Base-by-base conservation (phyloP, 148 eudicot species). In the Silene conica region DNA sequence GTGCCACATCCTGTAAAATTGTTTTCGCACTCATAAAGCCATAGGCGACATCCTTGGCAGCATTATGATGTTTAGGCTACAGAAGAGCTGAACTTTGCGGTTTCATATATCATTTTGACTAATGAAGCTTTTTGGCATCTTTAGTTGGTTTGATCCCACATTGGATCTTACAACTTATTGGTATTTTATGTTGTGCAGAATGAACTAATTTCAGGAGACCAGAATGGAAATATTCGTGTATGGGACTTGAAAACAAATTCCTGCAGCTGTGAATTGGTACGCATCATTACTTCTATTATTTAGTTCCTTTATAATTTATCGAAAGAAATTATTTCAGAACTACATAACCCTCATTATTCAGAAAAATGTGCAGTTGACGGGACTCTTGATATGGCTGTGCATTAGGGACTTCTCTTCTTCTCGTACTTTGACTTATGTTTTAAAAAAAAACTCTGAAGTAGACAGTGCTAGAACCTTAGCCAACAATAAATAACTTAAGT, bases 161-260 rank as follows among this genome's bases (percentile, higher is more conserved):
- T 48, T 52, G 58, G n/a, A 63, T 81, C 20, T 72, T 58, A 48
- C 15, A 48, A 48, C 48, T 56, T 63, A 54, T 54, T 6, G 3
- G 1, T 60, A 62, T 56, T 12, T 70, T 23, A 46, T 54, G 28
- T 70, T 78, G 68, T 83, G 82, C 89, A 92, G 97, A 92, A 85
- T 14, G 97, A 92, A 81, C 82, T 92, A 69, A 92, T 92, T 82
- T 92, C 98, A 58, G 98, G 98, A 73, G 98, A 94, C 87, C 98
- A 94, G 82, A 91, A 94, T 82, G 98, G 98, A 69, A 94, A 94
- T 75, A 94, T 94, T 71, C 92, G 98, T 63, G 98, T 94, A 41
- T 94, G 98, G 98, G 98, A 94, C 82, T 83, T 94, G 85, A 94
- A 89, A 64, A 97, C 98, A 77, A 94, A 91, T 83, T 94, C 98